phyloP scores from a whole-genome alignment of 2,329 filamentous ascomycete species.

The Keithomyces neogunnii region DNA sequence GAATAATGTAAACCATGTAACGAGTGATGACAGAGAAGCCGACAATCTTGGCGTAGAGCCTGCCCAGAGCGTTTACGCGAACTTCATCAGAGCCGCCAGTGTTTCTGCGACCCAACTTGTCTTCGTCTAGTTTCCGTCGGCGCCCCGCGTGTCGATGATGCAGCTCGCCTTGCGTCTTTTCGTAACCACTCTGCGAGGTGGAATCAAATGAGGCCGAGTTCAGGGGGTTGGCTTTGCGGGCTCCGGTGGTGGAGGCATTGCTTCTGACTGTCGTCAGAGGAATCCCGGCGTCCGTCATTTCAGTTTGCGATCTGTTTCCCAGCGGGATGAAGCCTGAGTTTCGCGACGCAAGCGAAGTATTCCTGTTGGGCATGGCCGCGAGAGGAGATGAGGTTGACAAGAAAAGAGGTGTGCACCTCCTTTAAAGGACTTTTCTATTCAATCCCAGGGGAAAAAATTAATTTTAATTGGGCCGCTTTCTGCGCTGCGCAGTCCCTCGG shows the following conservation, averaged over 20 bases:
- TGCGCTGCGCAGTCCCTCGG: neutral
- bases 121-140: slow-evolving; percentile 37
- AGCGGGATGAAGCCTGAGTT: slow-evolving; percentile 35
- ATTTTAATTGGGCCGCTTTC: neutral
- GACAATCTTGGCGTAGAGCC: slow-evolving; percentile 56
- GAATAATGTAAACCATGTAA: slow-evolving; percentile 60
- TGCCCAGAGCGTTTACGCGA: slow-evolving; percentile 56
- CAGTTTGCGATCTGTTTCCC: slow-evolving; percentile 21
- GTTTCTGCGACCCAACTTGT: slow-evolving; percentile 29
- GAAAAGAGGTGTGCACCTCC: neutral
- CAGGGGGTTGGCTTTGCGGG: slow-evolving; percentile 33
- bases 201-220: slow-evolving; percentile 26
- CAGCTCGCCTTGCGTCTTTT: slow-evolving; percentile 34
- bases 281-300: slow-evolving; percentile 36
- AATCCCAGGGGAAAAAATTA: neutral
- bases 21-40: slow-evolving; percentile 55
- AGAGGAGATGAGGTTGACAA: neutral
- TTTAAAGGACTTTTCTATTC: neutral
- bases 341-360: slow-evolving; percentile 12
- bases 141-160: slow-evolving; percentile 32
- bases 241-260: slow-evolving; percentile 44
- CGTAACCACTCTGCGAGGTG: slow-evolving; percentile 25
- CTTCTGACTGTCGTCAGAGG: slow-evolving; percentile 49
- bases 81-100: slow-evolving; percentile 42
- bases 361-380: slow-evolving; percentile 11